phyloP scores from a whole-genome alignment of 306 rosid genomes.

The Canavalia ensiformis region DNA sequence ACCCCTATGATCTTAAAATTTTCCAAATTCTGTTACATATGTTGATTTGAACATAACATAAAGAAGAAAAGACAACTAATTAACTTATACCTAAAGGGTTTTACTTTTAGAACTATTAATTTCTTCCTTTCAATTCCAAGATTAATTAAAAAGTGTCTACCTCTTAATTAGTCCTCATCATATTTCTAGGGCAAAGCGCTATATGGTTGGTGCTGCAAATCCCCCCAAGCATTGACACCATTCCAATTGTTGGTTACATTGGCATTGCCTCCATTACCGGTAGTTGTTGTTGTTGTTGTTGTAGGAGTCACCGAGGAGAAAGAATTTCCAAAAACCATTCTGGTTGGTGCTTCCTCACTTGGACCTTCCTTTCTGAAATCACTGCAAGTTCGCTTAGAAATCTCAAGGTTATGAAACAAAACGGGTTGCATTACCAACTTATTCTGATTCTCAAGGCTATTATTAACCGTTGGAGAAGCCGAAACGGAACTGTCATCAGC shows the following conservation, averaged over 20 bases:
- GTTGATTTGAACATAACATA: slow-evolving; percentile 44
- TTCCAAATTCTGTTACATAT: slow-evolving; percentile 43
- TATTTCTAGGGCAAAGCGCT: slow-evolving; percentile 67
- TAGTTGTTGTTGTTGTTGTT: slow-evolving; percentile 53
- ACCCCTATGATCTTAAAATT: slow-evolving; percentile 10
- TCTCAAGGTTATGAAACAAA: slow-evolving; percentile 61
- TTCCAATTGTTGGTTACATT: slow-evolving; percentile 52
- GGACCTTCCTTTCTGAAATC: slow-evolving; percentile 41
- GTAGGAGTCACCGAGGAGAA: slow-evolving; percentile 59
- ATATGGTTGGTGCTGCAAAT: slow-evolving; percentile 69
- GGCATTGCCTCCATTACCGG: slow-evolving; percentile 49
- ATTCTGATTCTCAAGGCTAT: slow-evolving; percentile 45
- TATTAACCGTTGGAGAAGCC: slow-evolving; percentile 10
- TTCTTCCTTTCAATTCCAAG: neutral
- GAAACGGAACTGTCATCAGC: neutral
- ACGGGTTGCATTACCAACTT: slow-evolving; percentile 48
- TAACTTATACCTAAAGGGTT: slow-evolving; percentile 48
- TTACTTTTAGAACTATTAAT: neutral
- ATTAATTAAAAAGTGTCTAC: slow-evolving; percentile 4
- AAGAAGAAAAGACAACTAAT: slow-evolving; percentile 7
- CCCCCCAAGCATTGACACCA: slow-evolving; percentile 68
- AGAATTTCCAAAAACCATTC: slow-evolving; percentile 82
- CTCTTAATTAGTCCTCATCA: neutral
- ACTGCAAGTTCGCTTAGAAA: slow-evolving; percentile 41
- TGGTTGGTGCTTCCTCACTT: slow-evolving; percentile 49